Base-by-base conservation (phyloP, 768 basidiomycete species). In the Heimioporus sp. region DNA sequence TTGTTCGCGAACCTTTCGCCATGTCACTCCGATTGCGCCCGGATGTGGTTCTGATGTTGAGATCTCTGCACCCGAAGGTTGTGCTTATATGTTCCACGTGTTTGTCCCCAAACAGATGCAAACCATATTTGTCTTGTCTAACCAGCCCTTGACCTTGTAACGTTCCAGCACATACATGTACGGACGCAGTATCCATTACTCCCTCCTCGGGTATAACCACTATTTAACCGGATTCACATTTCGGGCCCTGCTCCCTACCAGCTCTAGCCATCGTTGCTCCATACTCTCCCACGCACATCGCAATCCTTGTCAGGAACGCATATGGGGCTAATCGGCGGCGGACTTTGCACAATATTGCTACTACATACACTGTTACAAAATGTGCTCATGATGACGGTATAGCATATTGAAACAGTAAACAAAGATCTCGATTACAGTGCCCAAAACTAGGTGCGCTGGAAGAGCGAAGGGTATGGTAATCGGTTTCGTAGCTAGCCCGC, bases 301-400 rank as follows among this genome's bases (percentile, higher is more conserved):
- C 37, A 37, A 13, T 31, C 46, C 28, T 28, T 40, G 38, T 35
- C 34, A 32, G 28, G 5, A 48, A 47, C 21, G n/a, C 24, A 17
- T 48, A 28, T 16, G 13, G 35, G 35, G 34, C 43, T 40, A 48
- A 51, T 62, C 51, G 53, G 42, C 54, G 58, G 58, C 60, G 60
- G 62, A 52, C 31, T 47, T 61, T 43, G 44, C 44, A 43, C 57
- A 32, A 34, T 24, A 32, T 32, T 32, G 31, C 43, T 32, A 15
- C 40, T 21, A 28, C 41, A 43, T n/a, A 42, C 41, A 45, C 24
- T 28, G 24, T 28, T 28, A 28, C 24, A 7, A 21, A 46, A 37
- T 43, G 19, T n/a, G 15, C 36, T 36, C 44, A 38, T 16, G 21
- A 46, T 44, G 15, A 42, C 11, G 39, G 46, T 48, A 48, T 48